A percentile compares a stretch with the other conserved stretches of the same genome.
These are phyloP conservation scores for Aurantiochytrium sp. DNA, from an alignment of 108 stramenopile species.

Conservation along the genomic window DNA sequence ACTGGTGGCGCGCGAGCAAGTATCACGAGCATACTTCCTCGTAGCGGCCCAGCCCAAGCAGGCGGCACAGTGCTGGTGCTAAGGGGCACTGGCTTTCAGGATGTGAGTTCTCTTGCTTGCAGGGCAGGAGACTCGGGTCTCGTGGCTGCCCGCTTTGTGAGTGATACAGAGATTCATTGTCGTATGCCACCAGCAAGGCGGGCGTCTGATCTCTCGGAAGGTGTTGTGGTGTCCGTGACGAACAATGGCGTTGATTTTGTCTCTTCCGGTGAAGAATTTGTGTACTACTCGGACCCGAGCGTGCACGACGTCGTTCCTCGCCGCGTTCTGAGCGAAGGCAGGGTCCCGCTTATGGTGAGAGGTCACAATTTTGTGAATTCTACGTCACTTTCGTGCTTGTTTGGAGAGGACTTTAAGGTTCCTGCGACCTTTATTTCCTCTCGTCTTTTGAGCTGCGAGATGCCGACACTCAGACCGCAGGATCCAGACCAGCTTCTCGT, in stretches of 20 bases:
- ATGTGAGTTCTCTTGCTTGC: not conserved
- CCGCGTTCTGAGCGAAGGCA: not conserved
- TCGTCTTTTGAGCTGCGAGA: constrained; percentile 26
- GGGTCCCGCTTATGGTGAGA: constrained; percentile 32
- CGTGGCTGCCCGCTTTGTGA: not conserved
- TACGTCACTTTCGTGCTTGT: constrained; percentile 34
- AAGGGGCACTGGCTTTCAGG: not conserved
- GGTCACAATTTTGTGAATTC: constrained; percentile 52
- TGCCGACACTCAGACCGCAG: constrained; percentile 1
- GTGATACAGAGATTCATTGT: not conserved
- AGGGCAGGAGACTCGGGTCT: not conserved
- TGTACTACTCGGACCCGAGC: not conserved
- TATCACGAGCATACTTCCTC: not conserved
- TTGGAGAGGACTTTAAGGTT: not conserved
- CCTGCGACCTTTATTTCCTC: constrained; percentile 32
- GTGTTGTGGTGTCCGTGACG: constrained; percentile 14
- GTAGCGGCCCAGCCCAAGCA: not conserved
- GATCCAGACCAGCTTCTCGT: constrained; percentile 28
- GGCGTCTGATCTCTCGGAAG: not conserved
- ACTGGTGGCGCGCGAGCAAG: not conserved
- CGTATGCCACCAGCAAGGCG: not conserved
- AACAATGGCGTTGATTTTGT: constrained; percentile 44
- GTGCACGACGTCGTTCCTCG: constrained; percentile 22
- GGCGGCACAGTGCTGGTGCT: not conserved
- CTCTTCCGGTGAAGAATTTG: not conserved